phyloP scores from a whole-genome alignment of 345 rosid genomes.

The Citrus glauca region DNA sequence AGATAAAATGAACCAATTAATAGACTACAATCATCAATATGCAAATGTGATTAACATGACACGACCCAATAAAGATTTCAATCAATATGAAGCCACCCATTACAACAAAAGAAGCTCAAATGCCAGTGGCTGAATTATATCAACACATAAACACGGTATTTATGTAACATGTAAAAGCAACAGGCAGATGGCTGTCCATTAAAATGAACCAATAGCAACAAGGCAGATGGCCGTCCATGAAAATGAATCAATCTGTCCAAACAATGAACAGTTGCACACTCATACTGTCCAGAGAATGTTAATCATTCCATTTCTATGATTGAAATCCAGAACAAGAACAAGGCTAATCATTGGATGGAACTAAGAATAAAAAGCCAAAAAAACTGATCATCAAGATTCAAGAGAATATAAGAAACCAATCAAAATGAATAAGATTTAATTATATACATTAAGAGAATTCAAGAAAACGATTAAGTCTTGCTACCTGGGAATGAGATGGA shows the following conservation, averaged over 20 bases:
- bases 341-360: neutral
- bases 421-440: neutral
- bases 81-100: neutral
- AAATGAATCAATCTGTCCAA: neutral
- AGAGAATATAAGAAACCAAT: neutral
- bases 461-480: neutral
- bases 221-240: neutral
- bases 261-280: neutral
- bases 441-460: neutral
- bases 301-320: neutral
- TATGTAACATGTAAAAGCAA: neutral
- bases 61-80: neutral
- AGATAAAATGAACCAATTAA: no score
- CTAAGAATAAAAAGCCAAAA: neutral
- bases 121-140: neutral
- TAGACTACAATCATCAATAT: neutral
- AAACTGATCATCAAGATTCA: neutral
- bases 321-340: neutral
- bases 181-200: neutral
- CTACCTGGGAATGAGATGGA: neutral
- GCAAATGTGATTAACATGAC: neutral
- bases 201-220: neutral
- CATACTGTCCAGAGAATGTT: neutral
- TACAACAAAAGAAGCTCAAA: constrained; percentile 2
- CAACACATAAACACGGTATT: neutral